Conservation (phyloP, 2,329 filamentous ascomycete species). For the Leptodontidium sp. region DNA sequence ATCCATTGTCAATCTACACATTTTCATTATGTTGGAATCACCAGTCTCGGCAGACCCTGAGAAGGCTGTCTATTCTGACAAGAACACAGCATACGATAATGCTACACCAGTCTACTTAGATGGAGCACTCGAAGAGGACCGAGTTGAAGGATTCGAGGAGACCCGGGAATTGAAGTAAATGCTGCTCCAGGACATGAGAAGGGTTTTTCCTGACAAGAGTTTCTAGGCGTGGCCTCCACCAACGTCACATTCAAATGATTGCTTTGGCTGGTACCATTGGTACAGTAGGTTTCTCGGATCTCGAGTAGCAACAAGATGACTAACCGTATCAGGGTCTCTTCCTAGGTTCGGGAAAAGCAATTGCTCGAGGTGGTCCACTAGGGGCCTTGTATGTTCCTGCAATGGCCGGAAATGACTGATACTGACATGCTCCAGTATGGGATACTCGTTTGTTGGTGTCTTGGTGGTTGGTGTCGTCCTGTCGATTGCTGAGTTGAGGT, state of each 20-base stretch:
- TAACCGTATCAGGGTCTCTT: slow-evolving; percentile 31
- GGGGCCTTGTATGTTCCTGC: slow-evolving; percentile 51
- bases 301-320: background rate
- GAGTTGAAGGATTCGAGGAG: slow-evolving; percentile 33
- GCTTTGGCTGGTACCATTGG: slow-evolving; percentile 56
- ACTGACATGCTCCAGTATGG: slow-evolving; percentile 45
- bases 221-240: slow-evolving; percentile 53
- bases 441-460: slow-evolving; percentile 58
- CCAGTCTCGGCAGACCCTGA: slow-evolving; percentile 30
- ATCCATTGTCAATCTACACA: background rate
- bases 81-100: slow-evolving; percentile 20
- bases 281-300: slow-evolving; percentile 45
- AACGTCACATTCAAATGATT: slow-evolving; percentile 55
- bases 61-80: slow-evolving; percentile 19
- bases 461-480: slow-evolving; percentile 60
- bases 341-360: slow-evolving; percentile 55
- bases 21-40: slow-evolving; percentile 30
- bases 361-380: slow-evolving; percentile 59
- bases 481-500: slow-evolving; percentile 59
- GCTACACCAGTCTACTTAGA: slow-evolving; percentile 17
- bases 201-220: slow-evolving; percentile 1
- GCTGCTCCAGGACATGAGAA: background rate
- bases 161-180: slow-evolving; percentile 35
- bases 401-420: slow-evolving; percentile 12
- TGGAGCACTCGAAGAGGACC: slow-evolving; percentile 11